These are phyloP conservation scores for Penicillium janthinellum DNA, from an alignment of 2,329 filamentous ascomycete species.

Conservation along the genomic window DNA sequence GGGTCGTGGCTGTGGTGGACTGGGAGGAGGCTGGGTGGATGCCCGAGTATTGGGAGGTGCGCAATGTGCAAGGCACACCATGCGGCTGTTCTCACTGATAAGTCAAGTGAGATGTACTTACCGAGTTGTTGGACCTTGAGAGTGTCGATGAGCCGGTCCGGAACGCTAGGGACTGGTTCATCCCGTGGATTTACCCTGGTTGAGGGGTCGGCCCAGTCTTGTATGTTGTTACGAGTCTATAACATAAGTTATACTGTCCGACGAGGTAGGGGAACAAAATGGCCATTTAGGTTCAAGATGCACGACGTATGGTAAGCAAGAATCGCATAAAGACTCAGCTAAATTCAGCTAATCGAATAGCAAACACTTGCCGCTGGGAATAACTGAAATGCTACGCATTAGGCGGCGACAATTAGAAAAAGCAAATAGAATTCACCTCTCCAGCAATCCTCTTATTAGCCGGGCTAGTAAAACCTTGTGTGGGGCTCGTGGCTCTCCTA, in stretches of 20 bases:
- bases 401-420: too few species aligned
- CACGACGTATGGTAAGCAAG: too few species aligned
- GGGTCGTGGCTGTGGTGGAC: neutral
- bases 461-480: neutral
- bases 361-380: too few species aligned
- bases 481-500: too few species aligned
- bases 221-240: too few species aligned
- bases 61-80: neutral
- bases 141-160: neutral
- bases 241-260: too few species aligned
- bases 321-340: too few species aligned
- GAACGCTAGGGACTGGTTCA: neutral
- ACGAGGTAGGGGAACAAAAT: too few species aligned
- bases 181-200: neutral
- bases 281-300: too few species aligned
- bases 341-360: too few species aligned
- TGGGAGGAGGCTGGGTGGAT: neutral
- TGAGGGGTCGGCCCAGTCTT: too few species aligned
- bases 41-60: neutral
- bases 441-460: neutral
- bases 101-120: neutral
- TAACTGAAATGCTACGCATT: too few species aligned
- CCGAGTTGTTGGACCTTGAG: neutral
- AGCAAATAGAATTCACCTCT: neutral
- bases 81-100: neutral